Evolutionary conservation across 495 filamentous ascomycete species (phyloP), one percentile per base, ranked within the genome.

Genomic region (Terfezia claveryi): DNA sequence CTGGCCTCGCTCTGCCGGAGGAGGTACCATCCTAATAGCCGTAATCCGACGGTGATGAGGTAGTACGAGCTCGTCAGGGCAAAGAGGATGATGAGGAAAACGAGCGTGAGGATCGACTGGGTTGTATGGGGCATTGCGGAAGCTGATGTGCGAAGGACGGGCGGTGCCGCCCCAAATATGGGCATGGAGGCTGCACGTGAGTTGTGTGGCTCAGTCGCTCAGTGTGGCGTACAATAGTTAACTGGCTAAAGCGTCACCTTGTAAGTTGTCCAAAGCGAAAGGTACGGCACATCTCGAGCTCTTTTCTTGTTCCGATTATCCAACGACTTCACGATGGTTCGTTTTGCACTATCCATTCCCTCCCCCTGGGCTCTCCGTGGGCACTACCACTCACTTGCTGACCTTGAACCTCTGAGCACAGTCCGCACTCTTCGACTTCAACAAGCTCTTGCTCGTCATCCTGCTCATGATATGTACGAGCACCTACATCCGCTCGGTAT

Each of bases 401-500:
- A 72, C 60, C 32, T 41, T 1, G 27, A 32, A 4, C 7, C 7
- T 32, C 27, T 32, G 27, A 32, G 27, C 27, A 32, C 27, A 94
- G 91, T 81, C 89, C 58, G 91, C 92, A 36, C 80, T 98, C 58
- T 96, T 98, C 79, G 94, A 96, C 71, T 94, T 98, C 74, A 84
- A 92, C 65, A 87, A 84, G 53, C 80, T 95, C 55, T 76, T 98
- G 46, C 77, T 95, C 60, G 86, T 94, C 62, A 80, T 98, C 62
- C 80, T 96, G 49, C 83, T 98, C 61, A 77, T 89, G 57, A 91
- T 98, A 65, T 98, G 91, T 73, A 95, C 91, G 37, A 87, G 82
- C 69, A 76, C 91, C 50, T 94, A 96, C 72, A 77, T 85, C 41
- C 91, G 96, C 71, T 81, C 82, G 59, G 76, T 89, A 53, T 83